Evolutionary conservation across 305 asterid species (phyloP).

Genomic region (Striga hermonthica): DNA sequence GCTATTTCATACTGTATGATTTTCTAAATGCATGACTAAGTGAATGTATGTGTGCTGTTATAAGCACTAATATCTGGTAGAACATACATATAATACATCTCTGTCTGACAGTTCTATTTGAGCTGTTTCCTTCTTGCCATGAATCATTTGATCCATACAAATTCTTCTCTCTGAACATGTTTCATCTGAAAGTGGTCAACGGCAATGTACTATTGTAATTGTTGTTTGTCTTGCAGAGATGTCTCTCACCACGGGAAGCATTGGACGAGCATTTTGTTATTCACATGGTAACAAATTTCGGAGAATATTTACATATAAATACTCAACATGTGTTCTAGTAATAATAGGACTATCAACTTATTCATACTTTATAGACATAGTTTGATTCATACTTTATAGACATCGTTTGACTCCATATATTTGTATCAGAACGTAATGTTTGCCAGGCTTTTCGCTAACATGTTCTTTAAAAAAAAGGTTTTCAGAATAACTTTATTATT

Average conservation of each 20-base stretch:
- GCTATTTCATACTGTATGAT: neutral
- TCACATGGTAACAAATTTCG: slow-evolving; percentile 67
- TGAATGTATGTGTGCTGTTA: neutral
- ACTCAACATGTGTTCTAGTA: too few species aligned
- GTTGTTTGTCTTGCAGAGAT: slow-evolving; percentile 57
- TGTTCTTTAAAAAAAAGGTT: too few species aligned
- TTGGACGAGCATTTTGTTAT: slow-evolving; percentile 91
- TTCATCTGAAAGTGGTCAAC: slow-evolving; percentile 16
- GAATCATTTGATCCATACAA: neutral
- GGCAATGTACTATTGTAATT: slow-evolving; percentile 13
- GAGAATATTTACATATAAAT: neutral
- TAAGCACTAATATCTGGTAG: too few species aligned
- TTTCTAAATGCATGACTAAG: neutral
- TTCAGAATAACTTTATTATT: too few species aligned
- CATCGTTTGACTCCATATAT: too few species aligned
- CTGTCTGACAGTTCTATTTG: neutral
- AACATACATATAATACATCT: neutral
- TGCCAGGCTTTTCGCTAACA: too few species aligned
- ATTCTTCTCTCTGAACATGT: slow-evolving; percentile 13
- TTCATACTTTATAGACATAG: too few species aligned
- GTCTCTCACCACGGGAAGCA: slow-evolving; percentile 73
- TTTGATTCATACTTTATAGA: too few species aligned
- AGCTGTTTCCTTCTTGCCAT: slow-evolving; percentile 11
- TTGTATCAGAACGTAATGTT: too few species aligned
- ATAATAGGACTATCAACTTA: too few species aligned